These are phyloP conservation scores for Setaria viridis DNA, from an alignment of 202 grass and related monocot species.

Conservation along the genomic window DNA sequence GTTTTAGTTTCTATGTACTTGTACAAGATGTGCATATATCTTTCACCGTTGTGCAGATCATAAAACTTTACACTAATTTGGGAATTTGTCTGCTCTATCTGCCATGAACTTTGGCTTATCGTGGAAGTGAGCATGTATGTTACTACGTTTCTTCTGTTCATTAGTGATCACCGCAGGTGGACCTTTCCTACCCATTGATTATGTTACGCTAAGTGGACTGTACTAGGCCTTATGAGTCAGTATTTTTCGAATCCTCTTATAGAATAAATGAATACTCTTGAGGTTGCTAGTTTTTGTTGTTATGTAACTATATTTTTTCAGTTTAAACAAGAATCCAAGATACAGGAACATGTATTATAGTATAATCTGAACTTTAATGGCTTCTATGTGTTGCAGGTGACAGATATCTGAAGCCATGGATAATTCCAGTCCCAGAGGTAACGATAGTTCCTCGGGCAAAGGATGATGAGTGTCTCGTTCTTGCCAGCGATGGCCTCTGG, in stretches of 20 bases:
- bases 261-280: neutral
- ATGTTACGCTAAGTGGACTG: neutral
- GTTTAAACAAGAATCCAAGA: neutral
- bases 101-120: neutral
- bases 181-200: slow-evolving; percentile 18
- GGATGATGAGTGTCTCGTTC: slow-evolving; percentile 92
- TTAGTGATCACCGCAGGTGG: neutral
- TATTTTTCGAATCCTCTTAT: neutral
- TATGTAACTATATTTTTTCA: neutral
- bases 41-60: neutral
- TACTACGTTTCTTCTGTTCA: neutral
- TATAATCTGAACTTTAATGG: slow-evolving; percentile 5
- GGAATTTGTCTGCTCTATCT: neutral
- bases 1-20: neutral
- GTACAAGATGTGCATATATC: neutral
- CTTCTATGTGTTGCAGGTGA: slow-evolving; percentile 70
- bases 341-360: neutral
- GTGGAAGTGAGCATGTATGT: neutral
- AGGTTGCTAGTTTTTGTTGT: neutral
- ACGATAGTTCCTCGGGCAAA: slow-evolving; percentile 79
- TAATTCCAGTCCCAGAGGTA: slow-evolving; percentile 91
- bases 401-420: slow-evolving; percentile 98
- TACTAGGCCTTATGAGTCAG: neutral
- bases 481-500: slow-evolving; percentile 97
- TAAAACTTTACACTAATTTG: slow-evolving; percentile 14